phyloP scores from a whole-genome alignment of 192 early-diverging fungal species.

The Backusella tuberculispora region DNA sequence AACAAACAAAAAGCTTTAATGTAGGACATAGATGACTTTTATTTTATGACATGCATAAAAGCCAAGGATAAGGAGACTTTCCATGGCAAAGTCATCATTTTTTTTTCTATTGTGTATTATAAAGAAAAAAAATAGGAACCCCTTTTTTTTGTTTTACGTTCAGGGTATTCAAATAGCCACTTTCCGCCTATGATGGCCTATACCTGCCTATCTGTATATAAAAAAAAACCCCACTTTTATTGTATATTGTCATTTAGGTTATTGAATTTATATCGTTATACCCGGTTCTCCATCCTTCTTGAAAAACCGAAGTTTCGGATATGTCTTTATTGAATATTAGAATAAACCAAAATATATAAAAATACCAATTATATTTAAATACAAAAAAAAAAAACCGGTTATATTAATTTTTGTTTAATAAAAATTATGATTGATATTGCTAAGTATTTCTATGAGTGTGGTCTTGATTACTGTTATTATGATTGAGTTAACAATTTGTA shows the following conservation, averaged over 20 bases:
- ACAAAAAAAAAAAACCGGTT: too few species aligned
- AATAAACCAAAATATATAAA: background rate
- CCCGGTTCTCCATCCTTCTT: background rate
- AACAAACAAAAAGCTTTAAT: background rate
- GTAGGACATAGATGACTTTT: slow-evolving; percentile 3
- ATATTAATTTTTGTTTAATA: too few species aligned
- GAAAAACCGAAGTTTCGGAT: slow-evolving; percentile 9
- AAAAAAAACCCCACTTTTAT: background rate
- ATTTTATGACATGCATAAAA: background rate
- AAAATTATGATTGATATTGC: too few species aligned
- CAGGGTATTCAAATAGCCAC: slow-evolving; percentile 8
- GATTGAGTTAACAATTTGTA: too few species aligned
- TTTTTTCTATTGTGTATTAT: background rate
- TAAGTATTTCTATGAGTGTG: too few species aligned
- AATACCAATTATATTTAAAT: background rate
- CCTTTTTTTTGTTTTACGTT: too few species aligned
- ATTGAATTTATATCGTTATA: background rate
- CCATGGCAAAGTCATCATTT: background rate
- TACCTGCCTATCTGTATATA: background rate
- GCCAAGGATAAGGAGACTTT: background rate
- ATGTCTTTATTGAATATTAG: background rate
- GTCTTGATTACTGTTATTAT: too few species aligned
- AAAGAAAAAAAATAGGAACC: background rate
- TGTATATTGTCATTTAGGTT: background rate
- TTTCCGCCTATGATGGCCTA: background rate